A percentile compares a stretch with the other conserved stretches of the same genome.
Conservation (phyloP, 176 grass and related monocot genomes). For the Eleusine indica region DNA sequence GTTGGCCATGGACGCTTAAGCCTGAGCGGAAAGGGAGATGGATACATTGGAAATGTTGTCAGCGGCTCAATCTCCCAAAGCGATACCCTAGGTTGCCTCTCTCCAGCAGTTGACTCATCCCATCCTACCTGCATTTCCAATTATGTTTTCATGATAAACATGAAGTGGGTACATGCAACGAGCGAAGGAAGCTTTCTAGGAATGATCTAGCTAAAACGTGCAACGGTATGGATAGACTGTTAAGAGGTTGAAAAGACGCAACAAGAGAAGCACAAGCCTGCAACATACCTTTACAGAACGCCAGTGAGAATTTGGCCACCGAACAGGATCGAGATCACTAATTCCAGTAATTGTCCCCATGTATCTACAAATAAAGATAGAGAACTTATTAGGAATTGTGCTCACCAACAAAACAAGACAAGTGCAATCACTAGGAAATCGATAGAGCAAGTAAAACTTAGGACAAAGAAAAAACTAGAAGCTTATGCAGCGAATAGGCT, state of each 20-base stretch:
- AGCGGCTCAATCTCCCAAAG: conserved; percentile 98
- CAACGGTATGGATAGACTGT: conserved; percentile 12
- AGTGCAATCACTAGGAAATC: neutral
- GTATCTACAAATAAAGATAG: conserved; percentile 58
- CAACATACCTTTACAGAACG: conserved; percentile 90
- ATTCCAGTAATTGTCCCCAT: conserved; percentile 99
- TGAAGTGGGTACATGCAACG: neutral
- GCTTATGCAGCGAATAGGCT: neutral
- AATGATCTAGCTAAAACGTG: conserved; percentile 20
- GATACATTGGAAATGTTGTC: conserved; percentile 98
- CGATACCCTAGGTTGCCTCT: conserved; percentile 96
- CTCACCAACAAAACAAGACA: neutral
- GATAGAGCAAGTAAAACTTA: neutral
- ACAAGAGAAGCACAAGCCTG: neutral
- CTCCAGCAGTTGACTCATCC: conserved; percentile 97
- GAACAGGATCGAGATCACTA: conserved; percentile 78
- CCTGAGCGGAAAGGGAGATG: conserved; percentile 89
- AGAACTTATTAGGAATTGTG: neutral
- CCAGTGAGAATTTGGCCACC: conserved; percentile 98
- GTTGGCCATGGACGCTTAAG: conserved; percentile 98
- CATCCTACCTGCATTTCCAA: conserved; percentile 82
- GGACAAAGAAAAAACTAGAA: neutral
- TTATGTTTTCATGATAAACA: conserved; percentile 22
- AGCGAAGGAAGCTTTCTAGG: neutral
- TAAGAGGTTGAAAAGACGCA: neutral